Conservation (phyloP, 768 basidiomycete species). For the Roridomyces roridus region DNA sequence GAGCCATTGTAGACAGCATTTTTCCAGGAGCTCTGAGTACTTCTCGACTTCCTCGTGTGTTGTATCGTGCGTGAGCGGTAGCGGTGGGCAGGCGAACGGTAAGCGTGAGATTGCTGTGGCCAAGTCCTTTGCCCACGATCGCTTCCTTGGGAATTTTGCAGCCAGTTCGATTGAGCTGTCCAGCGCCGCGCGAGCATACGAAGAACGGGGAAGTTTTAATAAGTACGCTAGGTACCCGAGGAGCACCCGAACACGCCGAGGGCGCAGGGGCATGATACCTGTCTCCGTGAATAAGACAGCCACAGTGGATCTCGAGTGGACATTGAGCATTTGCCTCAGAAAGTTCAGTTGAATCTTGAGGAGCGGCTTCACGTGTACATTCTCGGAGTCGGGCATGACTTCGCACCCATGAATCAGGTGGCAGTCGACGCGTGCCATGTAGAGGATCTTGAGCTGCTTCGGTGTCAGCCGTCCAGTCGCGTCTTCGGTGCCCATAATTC, state of each 20-base stretch:
- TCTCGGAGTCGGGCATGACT: not conserved
- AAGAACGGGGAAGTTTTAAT: not conserved
- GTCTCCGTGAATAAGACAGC: conserved; percentile 27
- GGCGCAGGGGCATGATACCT: conserved; percentile 26
- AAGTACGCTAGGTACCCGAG: conserved; percentile 27
- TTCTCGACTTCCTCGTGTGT: not conserved
- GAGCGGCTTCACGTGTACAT: conserved; percentile 2
- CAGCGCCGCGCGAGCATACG: not conserved
- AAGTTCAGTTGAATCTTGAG: conserved; percentile 26
- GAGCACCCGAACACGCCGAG: conserved; percentile 22
- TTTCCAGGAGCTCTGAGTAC: not conserved
- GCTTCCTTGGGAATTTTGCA: not conserved
- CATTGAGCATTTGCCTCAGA: conserved; percentile 26
- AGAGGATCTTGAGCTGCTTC: not conserved
- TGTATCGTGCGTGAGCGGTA: not conserved
- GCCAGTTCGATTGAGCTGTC: conserved; percentile 1
- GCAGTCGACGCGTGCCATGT: conserved; percentile 1
- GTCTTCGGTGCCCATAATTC: not conserved
- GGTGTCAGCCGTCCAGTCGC: not conserved
- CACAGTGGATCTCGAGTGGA: conserved; percentile 11
- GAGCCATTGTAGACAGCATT: not conserved
- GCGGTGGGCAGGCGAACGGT: not conserved
- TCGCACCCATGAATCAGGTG: not conserved
- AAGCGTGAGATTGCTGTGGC: not conserved
- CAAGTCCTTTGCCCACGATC: conserved; percentile 5